Evolutionary conservation across 2,329 filamentous ascomycete genomes (phyloP), one percentile per base, ranked within the genome.

Genomic region (Botrytis cinerea): DNA sequence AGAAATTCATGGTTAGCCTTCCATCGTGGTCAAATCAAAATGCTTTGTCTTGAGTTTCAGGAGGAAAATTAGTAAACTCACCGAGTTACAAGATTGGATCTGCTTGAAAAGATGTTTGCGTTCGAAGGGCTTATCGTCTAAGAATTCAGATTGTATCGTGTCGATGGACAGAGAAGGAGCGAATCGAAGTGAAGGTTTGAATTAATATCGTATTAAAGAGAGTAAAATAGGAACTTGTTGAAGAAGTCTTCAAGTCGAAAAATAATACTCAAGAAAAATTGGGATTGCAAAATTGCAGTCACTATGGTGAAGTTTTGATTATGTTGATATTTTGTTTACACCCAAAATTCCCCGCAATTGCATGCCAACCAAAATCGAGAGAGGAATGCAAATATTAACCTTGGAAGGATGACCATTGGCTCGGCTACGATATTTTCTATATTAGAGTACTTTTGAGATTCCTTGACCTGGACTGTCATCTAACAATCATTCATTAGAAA

Each of bases 321-420:
- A 51, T 73, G 51, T 69, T 61, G 57, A 72, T 72, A 51, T 69
- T 72, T 72, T 73, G 71, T 73, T 73, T 64, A 73, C 54, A 73
- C 40, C 8, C 40, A 73, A 51, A 40, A 73, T 61, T 73, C 63
- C 51, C 63, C n/a, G 25, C 45, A 40, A 32, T 28, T 71, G 28
- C 57, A 62, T 72, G 45, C 40, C 38, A 18, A 67, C 46, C 51
- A 45, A 66, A 45, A 25, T 62, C 22, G 40, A 60, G 51, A 60
- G 60, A 67, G 64, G 63, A 69, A 68, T 69, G 71, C 32, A 69
- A 72, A 67, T 69, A 18, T 43, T 48, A 69, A 45, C 35, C 35
- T 18, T 45, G 9, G 18, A 45, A 54, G 60, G 25, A 57, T 32
- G 51, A 4, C 46, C 14, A 71, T 51, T 51, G 35, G 70, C 46